Percentiles rank a stretch among this genome's conserved stretches.
phyloP scores from a whole-genome alignment of 495 filamentous ascomycete species.

The Cairneyella variabilis region DNA sequence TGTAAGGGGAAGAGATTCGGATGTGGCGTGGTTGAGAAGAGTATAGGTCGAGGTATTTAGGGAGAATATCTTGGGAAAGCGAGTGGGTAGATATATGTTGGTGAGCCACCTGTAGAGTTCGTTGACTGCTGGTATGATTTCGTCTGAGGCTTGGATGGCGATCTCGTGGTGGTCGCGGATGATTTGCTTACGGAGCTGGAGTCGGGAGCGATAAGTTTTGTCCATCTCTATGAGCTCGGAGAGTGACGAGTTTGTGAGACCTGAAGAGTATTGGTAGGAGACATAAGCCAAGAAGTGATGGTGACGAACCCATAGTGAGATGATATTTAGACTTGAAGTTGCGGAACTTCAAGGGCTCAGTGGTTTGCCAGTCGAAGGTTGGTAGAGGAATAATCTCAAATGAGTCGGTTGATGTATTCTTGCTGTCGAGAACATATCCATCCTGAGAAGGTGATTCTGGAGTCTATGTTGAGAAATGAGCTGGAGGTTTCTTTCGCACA shows the following conservation, averaged over 20 bases:
- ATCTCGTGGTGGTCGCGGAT: slow-evolving; percentile 45
- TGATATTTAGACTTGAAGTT: slow-evolving; percentile 71
- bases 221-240: slow-evolving; percentile 66
- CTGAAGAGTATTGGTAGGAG: neutral
- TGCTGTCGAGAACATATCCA: too few species aligned
- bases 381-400: slow-evolving; percentile 41
- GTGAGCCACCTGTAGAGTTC: slow-evolving; percentile 67
- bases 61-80: slow-evolving; percentile 62
- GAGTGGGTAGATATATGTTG: slow-evolving; percentile 56
- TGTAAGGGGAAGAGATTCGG: slow-evolving; percentile 37
- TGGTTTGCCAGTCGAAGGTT: slow-evolving; percentile 56
- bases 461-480: too few species aligned
- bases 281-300: neutral
- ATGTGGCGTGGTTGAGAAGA: slow-evolving; percentile 45
- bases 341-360: slow-evolving; percentile 56
- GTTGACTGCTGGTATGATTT: slow-evolving; percentile 43
- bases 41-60: slow-evolving; percentile 24
- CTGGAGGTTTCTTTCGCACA: too few species aligned
- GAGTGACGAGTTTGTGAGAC: slow-evolving; percentile 38
- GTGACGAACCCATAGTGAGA: slow-evolving; percentile 63
- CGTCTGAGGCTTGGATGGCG: slow-evolving; percentile 40
- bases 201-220: slow-evolving; percentile 54
- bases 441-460: too few species aligned
- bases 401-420: neutral
- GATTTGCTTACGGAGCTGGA: slow-evolving; percentile 48